Evolutionary conservation across 768 basidiomycete genomes (phyloP), one percentile per base, ranked within the genome.

Genomic region (Collybiopsis confluens): DNA sequence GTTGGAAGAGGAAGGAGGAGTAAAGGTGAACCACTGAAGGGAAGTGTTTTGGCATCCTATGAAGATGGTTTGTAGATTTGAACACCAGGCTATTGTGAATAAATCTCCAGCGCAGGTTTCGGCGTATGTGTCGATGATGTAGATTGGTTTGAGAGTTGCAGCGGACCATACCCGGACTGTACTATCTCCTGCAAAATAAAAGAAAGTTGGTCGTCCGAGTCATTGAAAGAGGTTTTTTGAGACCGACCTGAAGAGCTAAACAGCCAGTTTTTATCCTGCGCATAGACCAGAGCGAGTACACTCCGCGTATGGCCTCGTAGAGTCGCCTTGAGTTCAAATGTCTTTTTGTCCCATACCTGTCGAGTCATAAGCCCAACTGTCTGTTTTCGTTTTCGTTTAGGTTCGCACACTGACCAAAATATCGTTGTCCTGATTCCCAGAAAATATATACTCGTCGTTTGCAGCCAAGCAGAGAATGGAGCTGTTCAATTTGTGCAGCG

Each of bases 1-100:
- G 0, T 23, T 18, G 20, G 59, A 57, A 8, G 52, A 46, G 41
- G 42, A 27, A 10, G n/a, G 26, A 61, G 58, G 8, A 50, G 57
- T 6, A 65, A 94, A 90, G 60, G 80, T 72, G 65, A 86, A 83
- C 92, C 92, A 97, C 62, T 97, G 92, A 26, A 97, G 75, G 11
- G 92, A 94, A 1, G 94, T 94, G 64, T 93, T 91, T 68, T 97
- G 91, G 64, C 92, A 94, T 21, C 94, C 94, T 33, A 96, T 74
- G 65, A 88, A 96, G 27, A 96, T 71, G 0, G 86, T 87, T 54
- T 83, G 83, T 23, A 84, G 70, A 20, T 73, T 63, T 1, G 83
- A 75, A 7, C 82, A 86, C 89, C 90, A 97, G 0, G 81, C 79
- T 1, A 96, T 73, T 35, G 88, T 92, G 70, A 91, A 95, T 27